These are phyloP conservation scores for Phytophthora cryptogea DNA, from an alignment of 352 stramenopile genomes.

Conservation along the genomic window DNA sequence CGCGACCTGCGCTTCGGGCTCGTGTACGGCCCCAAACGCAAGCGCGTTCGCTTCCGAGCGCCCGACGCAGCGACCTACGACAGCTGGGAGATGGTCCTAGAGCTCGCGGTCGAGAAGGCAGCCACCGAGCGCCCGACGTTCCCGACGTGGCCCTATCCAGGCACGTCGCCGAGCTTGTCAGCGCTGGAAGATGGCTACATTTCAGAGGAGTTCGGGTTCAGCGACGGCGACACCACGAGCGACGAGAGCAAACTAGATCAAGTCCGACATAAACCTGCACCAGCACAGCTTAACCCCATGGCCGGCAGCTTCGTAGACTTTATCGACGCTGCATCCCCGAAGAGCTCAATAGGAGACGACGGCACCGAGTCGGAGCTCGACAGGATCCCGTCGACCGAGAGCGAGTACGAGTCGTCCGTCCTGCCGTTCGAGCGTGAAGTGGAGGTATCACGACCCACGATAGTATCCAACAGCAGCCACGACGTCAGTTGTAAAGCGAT, in stretches of 20 bases:
- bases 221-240: constrained; percentile 20
- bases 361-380: constrained; percentile 13
- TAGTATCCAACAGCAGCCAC: background rate
- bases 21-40: constrained; percentile 37
- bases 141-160: constrained; percentile 18
- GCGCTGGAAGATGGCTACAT: constrained; percentile 24
- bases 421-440: constrained; percentile 17
- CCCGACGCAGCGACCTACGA: constrained; percentile 29
- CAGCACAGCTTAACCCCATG: constrained; percentile 7
- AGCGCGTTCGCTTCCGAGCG: constrained; percentile 36
- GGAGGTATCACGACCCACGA: constrained; percentile 8
- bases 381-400: constrained; percentile 19
- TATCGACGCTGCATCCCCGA: constrained; percentile 22
- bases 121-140: constrained; percentile 33
- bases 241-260: constrained; percentile 16
- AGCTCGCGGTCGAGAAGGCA: constrained; percentile 34
- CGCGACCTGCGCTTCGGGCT: constrained; percentile 32
- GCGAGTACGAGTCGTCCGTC: constrained; percentile 19
- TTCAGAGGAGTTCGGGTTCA: constrained; percentile 39
- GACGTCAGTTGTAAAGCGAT: constrained; percentile 4
- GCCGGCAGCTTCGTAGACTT: constrained; percentile 31
- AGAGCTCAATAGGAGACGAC: constrained; percentile 10
- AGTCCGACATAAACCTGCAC: constrained; percentile 5
- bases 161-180: constrained; percentile 25
- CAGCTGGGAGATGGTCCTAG: constrained; percentile 35